Base-by-base conservation (phyloP, 139 green algal genomes). In the Closterium sp. region DNA sequence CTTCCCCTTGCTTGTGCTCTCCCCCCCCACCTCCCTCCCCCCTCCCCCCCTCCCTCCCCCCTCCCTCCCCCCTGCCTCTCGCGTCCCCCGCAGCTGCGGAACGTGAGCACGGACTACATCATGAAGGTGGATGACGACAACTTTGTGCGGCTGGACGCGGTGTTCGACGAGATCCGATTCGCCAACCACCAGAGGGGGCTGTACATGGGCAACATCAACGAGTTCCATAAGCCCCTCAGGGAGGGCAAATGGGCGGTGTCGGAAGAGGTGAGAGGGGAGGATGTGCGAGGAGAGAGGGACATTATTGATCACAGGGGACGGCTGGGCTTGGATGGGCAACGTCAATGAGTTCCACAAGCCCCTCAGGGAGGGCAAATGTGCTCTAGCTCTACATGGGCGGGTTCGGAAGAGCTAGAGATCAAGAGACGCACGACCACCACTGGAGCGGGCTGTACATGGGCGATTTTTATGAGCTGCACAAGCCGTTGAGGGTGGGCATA, bases 41-140 rank as follows among this genome's bases (percentile, higher is more conserved):
- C 76, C 76, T 7, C 76, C 76, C 76, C 4, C 28, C 76, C 76
- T 31, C 76, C 5, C 76, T 85, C 8, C n/a, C 2, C 81, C 30
- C n/a, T 25, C n/a, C 9, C n/a, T 0, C 19, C 19, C 25, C 76
- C 76, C 76, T 7, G 5, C 76, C 76, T 8, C 28, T 7, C 76
- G 3, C 76, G n/a, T n/a, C n/a, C n/a, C 33, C 33, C 12, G 10
- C 86, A 93, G 90, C 55, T 93, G 2, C 23, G 33, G 2, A 93
- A 93, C n/a, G 84, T 87, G 10, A 84, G 32, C 3, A 69, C 90
- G 33, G 93, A 93, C 88, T 93, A 93, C 36, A 88, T 93, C 30
- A 93, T 93, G 90, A 93, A 93, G 87, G 87, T 36, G 32, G 90
- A 93, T 33, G 90, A 93, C 55, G 90, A 93, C 86, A 93, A 87